These are phyloP conservation scores for Ganoderma sp. DNA, from an alignment of 1,284 basidiomycete species.

Conservation along the genomic window DNA sequence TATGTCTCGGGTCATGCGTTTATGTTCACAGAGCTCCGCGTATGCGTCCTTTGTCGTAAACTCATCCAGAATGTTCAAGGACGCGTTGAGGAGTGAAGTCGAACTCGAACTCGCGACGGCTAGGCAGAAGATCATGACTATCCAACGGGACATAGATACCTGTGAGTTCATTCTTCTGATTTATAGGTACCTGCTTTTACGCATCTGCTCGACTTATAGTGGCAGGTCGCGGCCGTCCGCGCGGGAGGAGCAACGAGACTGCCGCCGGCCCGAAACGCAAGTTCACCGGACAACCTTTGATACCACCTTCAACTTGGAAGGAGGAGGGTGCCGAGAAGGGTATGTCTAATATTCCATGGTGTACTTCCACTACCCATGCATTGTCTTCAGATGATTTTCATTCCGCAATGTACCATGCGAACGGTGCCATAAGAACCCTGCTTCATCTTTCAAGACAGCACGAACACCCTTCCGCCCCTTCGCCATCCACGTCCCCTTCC, in stretches of 20 bases:
- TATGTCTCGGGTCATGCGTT: slow-evolving; percentile 11
- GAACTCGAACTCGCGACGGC: slow-evolving; percentile 79
- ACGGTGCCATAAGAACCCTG: slow-evolving; percentile 59
- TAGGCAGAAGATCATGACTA: slow-evolving; percentile 69
- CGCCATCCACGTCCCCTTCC: slow-evolving; percentile 53
- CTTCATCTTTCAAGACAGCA: slow-evolving; percentile 33
- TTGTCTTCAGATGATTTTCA: slow-evolving; percentile 65
- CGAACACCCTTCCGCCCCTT: slow-evolving; percentile 32
- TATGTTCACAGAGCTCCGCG: slow-evolving; percentile 2
- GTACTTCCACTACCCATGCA: neutral
- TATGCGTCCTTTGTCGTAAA: neutral
- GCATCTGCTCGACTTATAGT: slow-evolving; percentile 37
- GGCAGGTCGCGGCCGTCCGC: slow-evolving; percentile 46
- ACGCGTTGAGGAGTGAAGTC: slow-evolving; percentile 70
- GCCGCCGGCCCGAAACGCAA: slow-evolving; percentile 42
- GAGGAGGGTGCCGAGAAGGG: slow-evolving; percentile 40
- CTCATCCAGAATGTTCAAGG: slow-evolving; percentile 47
- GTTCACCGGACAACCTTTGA: slow-evolving; percentile 41
- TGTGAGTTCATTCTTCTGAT: slow-evolving; percentile 45
- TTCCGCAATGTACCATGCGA: slow-evolving; percentile 68
- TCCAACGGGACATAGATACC: slow-evolving; percentile 66
- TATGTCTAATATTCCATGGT: slow-evolving; percentile 15
- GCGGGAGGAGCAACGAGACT: slow-evolving; percentile 43
- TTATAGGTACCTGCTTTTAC: neutral
- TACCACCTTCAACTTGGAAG: slow-evolving; percentile 24